Evolutionary conservation across 148 eudicot genomes (phyloP), one percentile per base, ranked within the genome.

Genomic region (Camellia sinensis): DNA sequence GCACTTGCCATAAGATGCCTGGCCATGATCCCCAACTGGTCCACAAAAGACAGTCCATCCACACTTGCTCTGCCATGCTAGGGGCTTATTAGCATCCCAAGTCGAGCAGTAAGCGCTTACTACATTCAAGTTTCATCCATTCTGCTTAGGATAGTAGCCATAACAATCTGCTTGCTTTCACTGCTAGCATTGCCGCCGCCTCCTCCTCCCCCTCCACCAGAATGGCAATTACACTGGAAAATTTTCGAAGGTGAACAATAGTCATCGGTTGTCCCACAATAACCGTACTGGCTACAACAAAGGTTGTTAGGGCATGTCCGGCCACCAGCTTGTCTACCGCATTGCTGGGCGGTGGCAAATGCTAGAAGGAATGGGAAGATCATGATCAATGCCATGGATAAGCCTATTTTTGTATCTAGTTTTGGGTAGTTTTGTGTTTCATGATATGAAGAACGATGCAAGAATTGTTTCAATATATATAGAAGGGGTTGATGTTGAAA

Each of bases 31-130:
- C 7, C 94, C 92, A 15, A 7, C 82, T 1, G 92, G 90, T 15
- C 90, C 90, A 18, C 94, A 91, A 54, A 91, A 91, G 82, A 90
- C 94, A 3, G 92, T 91, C 94, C 94, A 91, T 2, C 94, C 94
- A 5, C 87, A 89, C 78, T 79, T 77, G 3, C 76, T 48, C 45
- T 89, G 78, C 88, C 89, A 91, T 0, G 82, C 76, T 2, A 83
- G 79, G 9, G 94, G 88, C 84, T 82, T 74, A 54, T 81, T 43
- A 6, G 85, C 94, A 54, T 91, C 92, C 88, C 89, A 91, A 15
- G 92, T 91, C 0, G 92, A 83, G 53, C 94, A 91, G 57, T 80
- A 91, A 0, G 84, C 92, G 62, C 92, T 89, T 1, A 85, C 94
- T 0, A 83, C 85, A 6, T 22, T 70, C 44, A 83, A 82, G 66